phyloP scores from a whole-genome alignment of 2,329 filamentous ascomycete genomes.

The Monosporascus sp. region DNA sequence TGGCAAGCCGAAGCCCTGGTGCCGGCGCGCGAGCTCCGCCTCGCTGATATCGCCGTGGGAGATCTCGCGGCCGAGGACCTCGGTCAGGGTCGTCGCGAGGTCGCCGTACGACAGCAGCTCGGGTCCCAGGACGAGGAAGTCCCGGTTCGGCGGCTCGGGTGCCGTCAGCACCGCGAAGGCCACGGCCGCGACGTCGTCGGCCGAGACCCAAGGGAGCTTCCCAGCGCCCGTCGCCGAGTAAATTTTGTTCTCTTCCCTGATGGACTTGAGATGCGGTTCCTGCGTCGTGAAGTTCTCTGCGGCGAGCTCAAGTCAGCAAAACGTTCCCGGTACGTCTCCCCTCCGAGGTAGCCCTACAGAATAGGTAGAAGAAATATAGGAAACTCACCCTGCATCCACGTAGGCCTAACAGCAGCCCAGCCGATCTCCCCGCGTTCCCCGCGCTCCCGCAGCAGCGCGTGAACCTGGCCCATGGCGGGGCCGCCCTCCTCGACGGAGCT shows the following conservation, averaged over 20 bases:
- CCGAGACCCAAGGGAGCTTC: constrained; percentile 41
- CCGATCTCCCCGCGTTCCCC: constrained; percentile 30
- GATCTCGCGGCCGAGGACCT: constrained; percentile 28
- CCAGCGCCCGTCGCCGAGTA: constrained; percentile 39
- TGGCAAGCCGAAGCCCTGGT: constrained; percentile 22
- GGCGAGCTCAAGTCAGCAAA: neutral
- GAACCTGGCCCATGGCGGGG: constrained; percentile 30
- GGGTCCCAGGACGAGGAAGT: constrained; percentile 32
- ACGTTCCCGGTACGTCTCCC: neutral
- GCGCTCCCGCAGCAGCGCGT: constrained; percentile 33
- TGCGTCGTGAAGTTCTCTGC: constrained; percentile 41
- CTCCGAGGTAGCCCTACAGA: no score
- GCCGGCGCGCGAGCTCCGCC: constrained; percentile 21
- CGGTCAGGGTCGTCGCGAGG: constrained; percentile 30
- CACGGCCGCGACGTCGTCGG: constrained; percentile 42
- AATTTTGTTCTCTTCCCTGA: constrained; percentile 35
- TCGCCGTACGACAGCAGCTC: constrained; percentile 32
- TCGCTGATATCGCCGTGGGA: constrained; percentile 29
- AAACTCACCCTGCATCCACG: constrained; percentile 42
- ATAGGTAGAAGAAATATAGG: no score
- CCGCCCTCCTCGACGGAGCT: constrained; percentile 32
- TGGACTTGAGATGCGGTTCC: constrained; percentile 17
- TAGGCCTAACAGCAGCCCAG: constrained; percentile 39
- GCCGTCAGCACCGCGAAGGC: constrained; percentile 36
- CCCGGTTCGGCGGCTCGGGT: constrained; percentile 33